phyloP scores from a whole-genome alignment of 2,329 filamentous ascomycete species.

The Paraconiothyrium brasiliense region DNA sequence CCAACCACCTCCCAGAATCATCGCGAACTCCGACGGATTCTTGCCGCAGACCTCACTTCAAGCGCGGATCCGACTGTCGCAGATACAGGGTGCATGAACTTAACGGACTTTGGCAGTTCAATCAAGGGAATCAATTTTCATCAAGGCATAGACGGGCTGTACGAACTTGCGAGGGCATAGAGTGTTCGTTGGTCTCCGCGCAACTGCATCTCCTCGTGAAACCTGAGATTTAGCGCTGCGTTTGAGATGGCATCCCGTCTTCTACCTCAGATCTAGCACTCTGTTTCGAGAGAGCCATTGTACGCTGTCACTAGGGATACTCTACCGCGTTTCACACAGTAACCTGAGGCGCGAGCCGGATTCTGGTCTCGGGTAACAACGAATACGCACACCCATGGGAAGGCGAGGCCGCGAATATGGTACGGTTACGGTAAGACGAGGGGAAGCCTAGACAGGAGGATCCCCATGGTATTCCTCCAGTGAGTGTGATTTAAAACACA shows the following conservation, averaged over 20 bases:
- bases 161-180: neutral
- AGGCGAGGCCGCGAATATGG: neutral
- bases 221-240: conserved; percentile 10
- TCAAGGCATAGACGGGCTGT: conserved; percentile 1
- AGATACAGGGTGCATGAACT: neutral
- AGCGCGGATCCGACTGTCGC: neutral
- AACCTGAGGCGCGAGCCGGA: conserved; percentile 9
- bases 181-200: neutral
- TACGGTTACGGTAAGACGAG: conserved; percentile 13
- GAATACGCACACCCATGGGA: neutral
- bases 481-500: neutral
- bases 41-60: neutral
- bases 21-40: conserved; percentile 3
- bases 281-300: conserved; percentile 8
- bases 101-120: conserved; percentile 4
- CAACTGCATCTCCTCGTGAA: neutral
- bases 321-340: conserved; percentile 6
- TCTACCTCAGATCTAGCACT: conserved; percentile 1
- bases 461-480: neutral
- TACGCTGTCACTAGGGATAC: neutral
- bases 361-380: neutral
- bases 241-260: neutral
- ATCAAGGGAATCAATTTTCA: neutral
- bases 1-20: conserved; percentile 3
- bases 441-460: neutral